Evolutionary conservation across 225 moss, liverwort and hornwort species (phyloP), one percentile per base, ranked within the genome.

Genomic region (Straminergon stramineum): DNA sequence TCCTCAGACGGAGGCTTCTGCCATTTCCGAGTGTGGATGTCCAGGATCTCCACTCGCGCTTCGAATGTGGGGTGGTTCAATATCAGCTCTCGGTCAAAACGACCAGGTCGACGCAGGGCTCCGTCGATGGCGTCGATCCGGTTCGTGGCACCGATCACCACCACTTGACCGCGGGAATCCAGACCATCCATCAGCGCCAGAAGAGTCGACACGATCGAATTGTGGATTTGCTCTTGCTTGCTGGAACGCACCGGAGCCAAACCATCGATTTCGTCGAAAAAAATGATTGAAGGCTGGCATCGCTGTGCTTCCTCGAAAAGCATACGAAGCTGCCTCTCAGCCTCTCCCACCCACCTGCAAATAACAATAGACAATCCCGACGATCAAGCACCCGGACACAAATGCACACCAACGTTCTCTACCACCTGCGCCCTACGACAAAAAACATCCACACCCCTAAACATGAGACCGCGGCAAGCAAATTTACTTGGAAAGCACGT

Each of bases 241-340:
- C 96, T 96, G 62, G 96, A 96, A 43, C 96, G 94, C 61, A 96
- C 96, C 15, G 96, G 96, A 78, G 96, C 96, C 93, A 96, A 85
- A n/a, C 96, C 96, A 71, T 96, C 96, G 89, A 96, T 96, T 66
- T 96, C 96, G 89, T 96, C 96, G 90, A 96, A 96, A 78, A 96
- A 96, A 51, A 96, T 96, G 35, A 96, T 96, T 82, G 96, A 95
- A 56, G 96, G 96, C 90, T 96, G 96, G 89, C 96, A 96, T n/a
- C 95, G 93, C 81, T 96, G 95, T 79, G 95, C 96, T 89, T 96
- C 95, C 92, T 96, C 95, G 37, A 95, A 96, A 35, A 95, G 95
- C 93, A 95, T 92, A n/a, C 95, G 95, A 62, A 96, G 88, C 88
- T 96, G 95, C 57, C 96, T 92, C 93, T 96, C 96, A 48, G 95